Percentiles rank a stretch among this genome's conserved stretches.
Conservation (phyloP, 2,329 filamentous ascomycete genomes). For the Cryoendolithus antarcticus region DNA sequence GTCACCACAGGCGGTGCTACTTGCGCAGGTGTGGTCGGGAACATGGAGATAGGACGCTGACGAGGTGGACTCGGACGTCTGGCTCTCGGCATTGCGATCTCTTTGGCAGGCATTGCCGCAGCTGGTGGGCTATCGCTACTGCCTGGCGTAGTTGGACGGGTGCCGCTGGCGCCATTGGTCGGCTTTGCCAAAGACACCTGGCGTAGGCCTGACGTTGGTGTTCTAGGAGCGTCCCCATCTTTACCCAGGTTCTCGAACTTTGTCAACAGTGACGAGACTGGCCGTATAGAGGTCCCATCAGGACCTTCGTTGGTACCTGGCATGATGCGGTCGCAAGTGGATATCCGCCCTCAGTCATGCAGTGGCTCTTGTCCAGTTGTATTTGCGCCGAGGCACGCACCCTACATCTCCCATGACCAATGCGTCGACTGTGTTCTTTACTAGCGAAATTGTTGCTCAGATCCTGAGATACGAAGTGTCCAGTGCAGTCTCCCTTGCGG, state of each 20-base stretch:
- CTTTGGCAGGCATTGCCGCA: constrained; percentile 19
- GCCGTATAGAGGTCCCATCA: constrained; percentile 68
- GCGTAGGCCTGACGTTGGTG: constrained; percentile 8
- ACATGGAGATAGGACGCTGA: constrained; percentile 37
- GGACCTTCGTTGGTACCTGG: constrained; percentile 40
- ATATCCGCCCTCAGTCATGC: no score
- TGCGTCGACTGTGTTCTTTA: no score
- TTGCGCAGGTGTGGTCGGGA: constrained; percentile 31
- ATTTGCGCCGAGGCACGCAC: no score
- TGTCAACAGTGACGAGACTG: constrained; percentile 68
- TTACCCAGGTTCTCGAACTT: constrained; percentile 63
- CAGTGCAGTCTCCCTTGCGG: no score
- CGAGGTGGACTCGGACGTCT: constrained; percentile 24
- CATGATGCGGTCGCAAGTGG: no score
- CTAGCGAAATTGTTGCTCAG: no score
- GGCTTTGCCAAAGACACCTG: constrained; percentile 8
- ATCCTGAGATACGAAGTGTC: no score
- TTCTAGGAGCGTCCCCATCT: constrained; percentile 10
- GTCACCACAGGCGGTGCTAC: constrained; percentile 53
- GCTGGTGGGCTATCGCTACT: constrained; percentile 16
- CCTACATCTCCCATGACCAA: no score
- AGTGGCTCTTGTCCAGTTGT: no score
- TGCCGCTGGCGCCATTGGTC: constrained; percentile 1
- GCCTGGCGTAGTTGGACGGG: constrained; percentile 2
- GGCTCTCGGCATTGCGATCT: constrained; percentile 6